phyloP scores from a whole-genome alignment of 1,284 basidiomycete genomes.

The Termitomyces sp. region DNA sequence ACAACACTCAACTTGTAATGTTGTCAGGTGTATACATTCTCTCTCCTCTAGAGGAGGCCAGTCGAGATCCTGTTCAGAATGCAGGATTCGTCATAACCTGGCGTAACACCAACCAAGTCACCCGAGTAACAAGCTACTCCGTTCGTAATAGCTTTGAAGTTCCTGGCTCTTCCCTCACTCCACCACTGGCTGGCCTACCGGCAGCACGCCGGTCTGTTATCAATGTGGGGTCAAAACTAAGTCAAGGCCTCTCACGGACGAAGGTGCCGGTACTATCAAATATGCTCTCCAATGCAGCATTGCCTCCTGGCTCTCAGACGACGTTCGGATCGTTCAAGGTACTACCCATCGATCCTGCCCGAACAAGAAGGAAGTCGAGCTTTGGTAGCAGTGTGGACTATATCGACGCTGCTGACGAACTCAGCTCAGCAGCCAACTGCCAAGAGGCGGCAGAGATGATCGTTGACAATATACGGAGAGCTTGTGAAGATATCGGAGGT shows the following conservation, averaged over 20 bases:
- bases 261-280: conserved; percentile 22
- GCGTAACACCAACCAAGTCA: conserved; percentile 60
- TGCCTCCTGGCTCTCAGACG: conserved; percentile 17
- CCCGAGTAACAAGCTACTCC: conserved; percentile 79
- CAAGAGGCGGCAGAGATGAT: conserved; percentile 73
- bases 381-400: conserved; percentile 40
- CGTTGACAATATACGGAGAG: conserved; percentile 62
- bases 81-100: conserved; percentile 81
- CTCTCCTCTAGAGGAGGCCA: conserved; percentile 85
- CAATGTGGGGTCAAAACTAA: conserved; percentile 10
- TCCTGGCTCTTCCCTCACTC: conserved; percentile 19
- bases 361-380: conserved; percentile 43
- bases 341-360: conserved; percentile 62
- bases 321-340: conserved; percentile 73
- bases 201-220: conserved; percentile 13
- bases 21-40: conserved; percentile 80
- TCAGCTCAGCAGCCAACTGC: conserved; percentile 61
- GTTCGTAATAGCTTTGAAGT: conserved; percentile 59
- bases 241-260: conserved; percentile 18
- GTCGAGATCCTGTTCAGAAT: conserved; percentile 81
- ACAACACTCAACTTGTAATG: conserved; percentile 1
- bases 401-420: conserved; percentile 56
- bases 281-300: conserved; percentile 19
- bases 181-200: conserved; percentile 8
- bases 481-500: conserved; percentile 61